A percentile compares a stretch with the other conserved stretches of the same genome.
Conservation (phyloP, 305 asterid genomes). For the Plantago coronopus region DNA sequence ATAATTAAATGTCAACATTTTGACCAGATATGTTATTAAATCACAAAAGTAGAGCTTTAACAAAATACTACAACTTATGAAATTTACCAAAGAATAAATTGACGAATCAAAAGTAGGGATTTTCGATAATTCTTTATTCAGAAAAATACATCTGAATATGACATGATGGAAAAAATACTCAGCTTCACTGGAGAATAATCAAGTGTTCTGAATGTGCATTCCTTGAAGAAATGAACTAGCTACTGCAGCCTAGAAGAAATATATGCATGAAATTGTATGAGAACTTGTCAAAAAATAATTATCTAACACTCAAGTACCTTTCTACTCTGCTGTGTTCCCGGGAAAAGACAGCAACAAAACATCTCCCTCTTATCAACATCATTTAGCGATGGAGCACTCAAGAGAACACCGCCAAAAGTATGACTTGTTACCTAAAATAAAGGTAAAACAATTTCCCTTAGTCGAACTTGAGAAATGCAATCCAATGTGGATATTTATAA, state of each 20-base stretch:
- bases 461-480: conserved; percentile 13
- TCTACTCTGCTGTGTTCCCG: conserved; percentile 51
- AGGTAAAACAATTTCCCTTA: conserved; percentile 6
- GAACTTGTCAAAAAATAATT: conserved; percentile 7
- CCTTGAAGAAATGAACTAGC: too few species aligned
- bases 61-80: too few species aligned
- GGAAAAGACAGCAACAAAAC: conserved; percentile 78
- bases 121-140: too few species aligned
- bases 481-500: not conserved
- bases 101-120: too few species aligned
- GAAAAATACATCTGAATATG: too few species aligned
- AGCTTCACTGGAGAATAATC: too few species aligned
- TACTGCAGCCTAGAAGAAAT: not conserved
- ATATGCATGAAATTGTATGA: not conserved
- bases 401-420: conserved; percentile 59
- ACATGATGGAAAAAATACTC: too few species aligned
- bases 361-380: conserved; percentile 73
- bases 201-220: too few species aligned
- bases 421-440: conserved; percentile 56
- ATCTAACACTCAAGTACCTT: conserved; percentile 41
- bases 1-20: too few species aligned
- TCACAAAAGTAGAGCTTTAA: too few species aligned
- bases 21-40: too few species aligned
- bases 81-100: too few species aligned
- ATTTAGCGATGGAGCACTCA: conserved; percentile 53